Conservation (phyloP, 1,284 basidiomycete species). For the Ganoderma lingzhi region DNA sequence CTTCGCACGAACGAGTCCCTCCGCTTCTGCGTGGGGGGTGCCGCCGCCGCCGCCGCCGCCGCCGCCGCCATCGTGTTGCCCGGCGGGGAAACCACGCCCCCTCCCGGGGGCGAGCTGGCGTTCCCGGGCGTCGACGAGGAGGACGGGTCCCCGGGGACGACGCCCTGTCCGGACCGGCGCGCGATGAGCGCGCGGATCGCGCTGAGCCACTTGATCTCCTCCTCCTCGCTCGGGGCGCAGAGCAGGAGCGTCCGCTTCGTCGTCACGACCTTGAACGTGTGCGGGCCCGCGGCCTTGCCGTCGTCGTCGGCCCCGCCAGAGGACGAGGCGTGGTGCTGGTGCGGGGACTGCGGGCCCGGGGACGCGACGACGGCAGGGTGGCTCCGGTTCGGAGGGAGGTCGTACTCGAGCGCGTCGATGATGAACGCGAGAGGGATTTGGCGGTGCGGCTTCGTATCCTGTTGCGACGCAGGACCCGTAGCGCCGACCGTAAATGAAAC, state of each 20-base stretch:
- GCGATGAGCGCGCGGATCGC: slow-evolving; percentile 92
- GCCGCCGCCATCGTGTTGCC: not conserved
- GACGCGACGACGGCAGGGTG: slow-evolving; percentile 39
- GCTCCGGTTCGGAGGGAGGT: slow-evolving; percentile 55
- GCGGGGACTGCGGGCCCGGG: slow-evolving; percentile 45
- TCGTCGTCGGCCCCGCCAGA: slow-evolving; percentile 52
- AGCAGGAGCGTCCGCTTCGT: slow-evolving; percentile 90
- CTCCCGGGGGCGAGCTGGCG: slow-evolving; percentile 15
- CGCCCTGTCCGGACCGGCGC: slow-evolving; percentile 62
- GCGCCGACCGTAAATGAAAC: slow-evolving; percentile 15
- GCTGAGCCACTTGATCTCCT: slow-evolving; percentile 98
- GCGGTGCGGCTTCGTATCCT: slow-evolving; percentile 88
- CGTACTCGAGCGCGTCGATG: slow-evolving; percentile 93
- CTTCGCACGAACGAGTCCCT: slow-evolving; percentile 39
- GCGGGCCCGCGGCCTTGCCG: slow-evolving; percentile 47
- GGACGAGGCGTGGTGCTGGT: slow-evolving; percentile 40
- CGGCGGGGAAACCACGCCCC: no score
- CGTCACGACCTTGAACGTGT: slow-evolving; percentile 96
- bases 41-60: not conserved
- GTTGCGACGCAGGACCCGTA: slow-evolving; percentile 24
- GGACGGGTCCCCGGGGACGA: slow-evolving; percentile 45
- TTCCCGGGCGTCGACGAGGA: slow-evolving; percentile 13
- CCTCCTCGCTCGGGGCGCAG: slow-evolving; percentile 96
- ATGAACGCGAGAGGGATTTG: slow-evolving; percentile 88
- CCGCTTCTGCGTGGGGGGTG: slow-evolving; percentile 12